A percentile compares a stretch with the other conserved stretches of the same genome.
Evolutionary conservation across 176 grass and related monocot species (phyloP).

Genomic region (Urochloa ruziziensis): DNA sequence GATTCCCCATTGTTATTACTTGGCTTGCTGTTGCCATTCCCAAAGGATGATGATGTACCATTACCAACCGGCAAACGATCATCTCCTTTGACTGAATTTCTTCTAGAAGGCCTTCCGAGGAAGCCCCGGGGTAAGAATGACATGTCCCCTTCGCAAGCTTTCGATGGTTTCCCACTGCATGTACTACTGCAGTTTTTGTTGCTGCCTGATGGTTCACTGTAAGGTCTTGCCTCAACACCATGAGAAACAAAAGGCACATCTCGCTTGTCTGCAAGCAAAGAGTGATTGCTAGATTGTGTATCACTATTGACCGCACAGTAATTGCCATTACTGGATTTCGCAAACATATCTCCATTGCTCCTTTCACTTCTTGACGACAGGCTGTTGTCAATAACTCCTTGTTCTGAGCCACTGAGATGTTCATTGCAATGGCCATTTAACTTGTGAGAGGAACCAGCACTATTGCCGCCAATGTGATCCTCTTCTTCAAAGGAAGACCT

Average conservation of each 20-base stretch:
- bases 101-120: constrained; percentile 32
- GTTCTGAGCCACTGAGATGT: constrained; percentile 27
- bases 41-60: constrained; percentile 30
- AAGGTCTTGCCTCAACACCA: constrained; percentile 45
- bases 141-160: constrained; percentile 38
- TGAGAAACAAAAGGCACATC: constrained; percentile 26
- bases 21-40: constrained; percentile 27
- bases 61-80: constrained; percentile 26
- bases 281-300: not conserved
- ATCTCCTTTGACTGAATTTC: constrained; percentile 23
- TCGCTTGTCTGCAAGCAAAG: constrained; percentile 12
- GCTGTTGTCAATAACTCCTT: constrained; percentile 13
- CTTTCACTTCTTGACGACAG: constrained; percentile 33
- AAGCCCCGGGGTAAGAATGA: constrained; percentile 40
- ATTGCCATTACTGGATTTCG: constrained; percentile 1
- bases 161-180: constrained; percentile 13
- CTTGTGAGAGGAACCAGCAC: constrained; percentile 27
- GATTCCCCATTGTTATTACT: constrained; percentile 15
- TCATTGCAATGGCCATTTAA: constrained; percentile 50
- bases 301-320: constrained; percentile 2
- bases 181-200: constrained; percentile 18
- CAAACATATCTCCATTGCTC: constrained; percentile 39
- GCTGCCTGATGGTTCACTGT: constrained; percentile 34
- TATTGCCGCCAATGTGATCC: constrained; percentile 14
- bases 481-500: constrained; percentile 43